These are phyloP conservation scores for Candolleomyces aberdarensis DNA, from an alignment of 768 basidiomycete species.

Conservation along the genomic window DNA sequence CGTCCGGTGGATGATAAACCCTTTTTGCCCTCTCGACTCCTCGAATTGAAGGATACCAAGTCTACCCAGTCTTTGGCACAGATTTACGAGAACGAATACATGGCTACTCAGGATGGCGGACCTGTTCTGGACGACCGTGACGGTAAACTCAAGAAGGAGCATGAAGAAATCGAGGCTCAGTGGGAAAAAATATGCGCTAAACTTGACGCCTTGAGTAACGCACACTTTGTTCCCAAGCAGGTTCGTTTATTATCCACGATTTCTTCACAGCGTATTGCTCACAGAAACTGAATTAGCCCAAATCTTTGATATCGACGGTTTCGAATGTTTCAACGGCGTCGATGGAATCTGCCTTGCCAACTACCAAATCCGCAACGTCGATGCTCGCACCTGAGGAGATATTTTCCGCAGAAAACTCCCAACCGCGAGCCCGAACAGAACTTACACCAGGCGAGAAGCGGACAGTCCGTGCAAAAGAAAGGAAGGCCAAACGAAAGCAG, in stretches of 20 bases:
- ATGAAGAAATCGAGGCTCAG: constrained; percentile 75
- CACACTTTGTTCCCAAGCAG: constrained; percentile 92
- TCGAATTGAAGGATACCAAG: constrained; percentile 88
- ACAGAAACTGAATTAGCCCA: constrained; percentile 55
- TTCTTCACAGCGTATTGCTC: not conserved
- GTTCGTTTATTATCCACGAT: constrained; percentile 41
- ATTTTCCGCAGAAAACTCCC: constrained; percentile 55
- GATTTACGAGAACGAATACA: constrained; percentile 93
- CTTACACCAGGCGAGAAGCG: constrained; percentile 85
- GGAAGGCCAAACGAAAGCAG: constrained; percentile 69
- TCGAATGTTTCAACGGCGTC: constrained; percentile 78
- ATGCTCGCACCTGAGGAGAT: constrained; percentile 96
- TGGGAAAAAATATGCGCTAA: constrained; percentile 89
- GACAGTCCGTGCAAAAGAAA: constrained; percentile 59
- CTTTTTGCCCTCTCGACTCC: constrained; percentile 85
- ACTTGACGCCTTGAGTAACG: constrained; percentile 90
- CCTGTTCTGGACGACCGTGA: constrained; percentile 72
- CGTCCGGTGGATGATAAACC: constrained; percentile 78
- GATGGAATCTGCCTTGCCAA: constrained; percentile 90
- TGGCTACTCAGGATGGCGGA: constrained; percentile 59
- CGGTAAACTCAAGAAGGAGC: constrained; percentile 84
- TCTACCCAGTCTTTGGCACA: constrained; percentile 88
- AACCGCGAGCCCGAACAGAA: constrained; percentile 68
- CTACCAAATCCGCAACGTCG: constrained; percentile 65
- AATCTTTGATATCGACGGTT: constrained; percentile 80